Evolutionary conservation across 441 rosid species (phyloP).

Genomic region (Populus hybrid): DNA sequence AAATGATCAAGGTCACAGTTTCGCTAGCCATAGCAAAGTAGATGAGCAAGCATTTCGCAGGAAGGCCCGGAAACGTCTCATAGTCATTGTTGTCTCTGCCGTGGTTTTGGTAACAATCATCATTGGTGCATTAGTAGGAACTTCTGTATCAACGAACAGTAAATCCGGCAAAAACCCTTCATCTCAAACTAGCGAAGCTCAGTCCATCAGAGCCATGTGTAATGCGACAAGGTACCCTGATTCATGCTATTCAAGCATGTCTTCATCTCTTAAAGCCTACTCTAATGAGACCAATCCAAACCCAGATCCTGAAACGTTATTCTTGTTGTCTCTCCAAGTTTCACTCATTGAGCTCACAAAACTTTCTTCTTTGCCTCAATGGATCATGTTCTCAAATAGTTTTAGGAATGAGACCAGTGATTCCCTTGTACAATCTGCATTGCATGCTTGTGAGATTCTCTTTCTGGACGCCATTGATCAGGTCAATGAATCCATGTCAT

Average conservation of each 20-base stretch:
- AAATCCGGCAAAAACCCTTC: background rate
- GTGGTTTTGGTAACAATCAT: constrained; percentile 17
- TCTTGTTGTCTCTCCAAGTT: constrained; percentile 27
- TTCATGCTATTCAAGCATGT: constrained; percentile 30
- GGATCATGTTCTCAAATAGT: constrained; percentile 12
- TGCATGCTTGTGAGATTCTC: constrained; percentile 25
- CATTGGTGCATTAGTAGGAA: constrained; percentile 14
- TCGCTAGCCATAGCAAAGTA: constrained; percentile 25
- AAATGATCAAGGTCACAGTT: constrained; percentile 20
- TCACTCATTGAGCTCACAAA: constrained; percentile 23
- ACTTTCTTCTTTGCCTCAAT: constrained; percentile 23
- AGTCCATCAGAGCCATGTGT: constrained; percentile 23
- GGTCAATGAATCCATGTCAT: constrained; percentile 27
- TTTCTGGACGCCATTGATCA: constrained; percentile 25
- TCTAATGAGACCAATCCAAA: constrained; percentile 5
- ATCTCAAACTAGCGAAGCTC: background rate
- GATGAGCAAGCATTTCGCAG: constrained; percentile 21
- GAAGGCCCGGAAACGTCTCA: constrained; percentile 27
- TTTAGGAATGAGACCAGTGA: constrained; percentile 7
- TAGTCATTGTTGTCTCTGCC: constrained; percentile 20
- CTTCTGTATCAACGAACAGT: background rate
- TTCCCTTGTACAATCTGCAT: constrained; percentile 17
- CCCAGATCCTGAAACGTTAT: constrained; percentile 19
- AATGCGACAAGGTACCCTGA: constrained; percentile 31
- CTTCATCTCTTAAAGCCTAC: constrained; percentile 23